Conservation (phyloP, 495 filamentous ascomycete genomes). For the Aeminium ludgeri region DNA sequence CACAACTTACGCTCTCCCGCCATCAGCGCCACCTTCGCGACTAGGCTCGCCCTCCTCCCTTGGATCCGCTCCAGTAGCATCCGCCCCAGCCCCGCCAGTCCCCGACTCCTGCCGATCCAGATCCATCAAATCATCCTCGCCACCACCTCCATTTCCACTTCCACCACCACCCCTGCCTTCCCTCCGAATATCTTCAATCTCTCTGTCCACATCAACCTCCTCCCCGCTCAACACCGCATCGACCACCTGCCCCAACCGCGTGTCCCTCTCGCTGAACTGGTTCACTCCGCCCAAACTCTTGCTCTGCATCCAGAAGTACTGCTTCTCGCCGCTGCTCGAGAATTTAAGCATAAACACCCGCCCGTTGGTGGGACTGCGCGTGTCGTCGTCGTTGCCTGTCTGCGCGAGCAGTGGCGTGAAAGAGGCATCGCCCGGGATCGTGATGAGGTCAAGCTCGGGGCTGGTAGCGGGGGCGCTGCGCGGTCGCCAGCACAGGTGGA, state of each 20-base stretch:
- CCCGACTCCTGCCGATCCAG: constrained; percentile 36
- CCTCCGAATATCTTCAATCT: constrained; percentile 44
- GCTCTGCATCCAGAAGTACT: constrained; percentile 93
- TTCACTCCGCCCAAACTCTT: constrained; percentile 62
- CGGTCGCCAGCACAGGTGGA: constrained; percentile 93
- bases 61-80: constrained; percentile 75
- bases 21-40: constrained; percentile 84
- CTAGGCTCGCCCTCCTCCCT: constrained; percentile 76
- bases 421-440: constrained; percentile 74
- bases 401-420: constrained; percentile 56
- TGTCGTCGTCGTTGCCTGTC: constrained; percentile 25
- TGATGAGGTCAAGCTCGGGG: constrained; percentile 68
- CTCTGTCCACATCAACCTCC: constrained; percentile 66
- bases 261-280: constrained; percentile 67
- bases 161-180: constrained; percentile 32
- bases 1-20: constrained; percentile 92
- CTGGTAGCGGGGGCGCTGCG: constrained; percentile 43
- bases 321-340: constrained; percentile 71
- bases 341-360: constrained; percentile 92
- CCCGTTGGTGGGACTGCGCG: constrained; percentile 57
- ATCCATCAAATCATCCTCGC: constrained; percentile 53
- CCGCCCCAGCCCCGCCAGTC: constrained; percentile 65
- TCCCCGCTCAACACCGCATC: constrained; percentile 71
- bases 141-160: constrained; percentile 66
- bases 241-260: constrained; percentile 69